Conservation (phyloP, 1,139 yeast species). For the Pichia terricola region DNA sequence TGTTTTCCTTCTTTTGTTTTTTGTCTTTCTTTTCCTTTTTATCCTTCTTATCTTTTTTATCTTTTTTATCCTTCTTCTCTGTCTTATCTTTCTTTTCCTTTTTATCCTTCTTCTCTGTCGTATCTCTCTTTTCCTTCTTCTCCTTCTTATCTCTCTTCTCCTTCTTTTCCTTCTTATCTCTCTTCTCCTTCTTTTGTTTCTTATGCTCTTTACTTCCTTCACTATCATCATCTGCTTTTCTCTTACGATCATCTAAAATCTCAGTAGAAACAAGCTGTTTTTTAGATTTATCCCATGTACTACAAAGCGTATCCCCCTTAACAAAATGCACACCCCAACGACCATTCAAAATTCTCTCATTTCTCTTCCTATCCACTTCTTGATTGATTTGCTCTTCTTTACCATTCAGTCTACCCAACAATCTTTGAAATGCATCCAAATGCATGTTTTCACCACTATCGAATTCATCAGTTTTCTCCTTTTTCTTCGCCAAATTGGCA, state of each 20-base stretch:
- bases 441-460: slow-evolving; percentile 85
- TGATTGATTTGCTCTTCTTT: slow-evolving; percentile 48
- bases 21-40: slow-evolving; percentile 25
- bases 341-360: slow-evolving; percentile 60
- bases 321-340: slow-evolving; percentile 85
- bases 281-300: slow-evolving; percentile 73
- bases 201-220: slow-evolving; percentile 13
- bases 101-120: slow-evolving; percentile 25
- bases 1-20: slow-evolving; percentile 22
- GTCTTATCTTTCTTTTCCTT: slow-evolving; percentile 22
- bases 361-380: slow-evolving; percentile 58
- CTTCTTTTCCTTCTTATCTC: slow-evolving; percentile 25
- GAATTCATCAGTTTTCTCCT: slow-evolving; percentile 40
- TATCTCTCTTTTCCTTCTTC: slow-evolving; percentile 27
- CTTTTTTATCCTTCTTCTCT: slow-evolving; percentile 22
- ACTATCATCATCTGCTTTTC: slow-evolving; percentile 19
- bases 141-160: slow-evolving; percentile 26
- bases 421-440: slow-evolving; percentile 83
- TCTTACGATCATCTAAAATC: neutral
- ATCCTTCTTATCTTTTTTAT: slow-evolving; percentile 27
- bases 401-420: slow-evolving; percentile 79
- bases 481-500: slow-evolving; percentile 53
- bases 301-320: slow-evolving; percentile 69
- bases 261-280: slow-evolving; percentile 28
- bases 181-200: slow-evolving; percentile 23